Conservation (phyloP, 1,284 basidiomycete genomes). For the Dichomitus squalens region DNA sequence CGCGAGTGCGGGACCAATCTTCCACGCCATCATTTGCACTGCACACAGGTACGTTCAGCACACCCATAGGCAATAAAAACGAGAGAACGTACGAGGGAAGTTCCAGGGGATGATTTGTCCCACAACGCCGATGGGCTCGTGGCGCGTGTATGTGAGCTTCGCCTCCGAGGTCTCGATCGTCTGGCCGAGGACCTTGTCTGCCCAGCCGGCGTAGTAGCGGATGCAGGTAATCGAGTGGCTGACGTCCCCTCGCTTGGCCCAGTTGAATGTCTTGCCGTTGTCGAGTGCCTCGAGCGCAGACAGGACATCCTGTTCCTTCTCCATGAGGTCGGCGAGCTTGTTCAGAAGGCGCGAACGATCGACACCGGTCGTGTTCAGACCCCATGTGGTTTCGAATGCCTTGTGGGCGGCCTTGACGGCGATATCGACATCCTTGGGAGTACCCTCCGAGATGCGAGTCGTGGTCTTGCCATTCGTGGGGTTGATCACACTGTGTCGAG, state of each 20-base stretch:
- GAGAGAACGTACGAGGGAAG: conserved; percentile 56
- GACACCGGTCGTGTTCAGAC: conserved; percentile 62
- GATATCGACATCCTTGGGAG: conserved; percentile 69
- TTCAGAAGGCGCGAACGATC: conserved; percentile 66
- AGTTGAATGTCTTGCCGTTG: conserved; percentile 74
- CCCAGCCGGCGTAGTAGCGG: conserved; percentile 79
- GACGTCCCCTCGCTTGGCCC: conserved; percentile 77
- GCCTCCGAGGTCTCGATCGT: conserved; percentile 74
- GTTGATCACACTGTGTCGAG: conserved; percentile 67
- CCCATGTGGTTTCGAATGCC: conserved; percentile 79
- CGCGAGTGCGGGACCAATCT: conserved; percentile 84
- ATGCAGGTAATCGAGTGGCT: conserved; percentile 66
- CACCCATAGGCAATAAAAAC: neutral
- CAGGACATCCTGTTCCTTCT: conserved; percentile 71
- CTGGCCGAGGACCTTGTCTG: conserved; percentile 88
- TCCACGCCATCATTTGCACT: conserved; percentile 82
- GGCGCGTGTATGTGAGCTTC: conserved; percentile 81
- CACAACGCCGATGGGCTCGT: conserved; percentile 93
- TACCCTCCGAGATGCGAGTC: conserved; percentile 69
- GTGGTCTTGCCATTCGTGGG: conserved; percentile 79
- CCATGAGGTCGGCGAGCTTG: conserved; percentile 79
- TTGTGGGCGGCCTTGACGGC: conserved; percentile 80
- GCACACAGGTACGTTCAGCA: neutral
- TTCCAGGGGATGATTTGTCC: conserved; percentile 88
- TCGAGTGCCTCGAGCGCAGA: conserved; percentile 80